A percentile compares a stretch with the other conserved stretches of the same genome.
phyloP scores from a whole-genome alignment of 2,329 filamentous ascomycete species.

The Cercospora canescens region DNA sequence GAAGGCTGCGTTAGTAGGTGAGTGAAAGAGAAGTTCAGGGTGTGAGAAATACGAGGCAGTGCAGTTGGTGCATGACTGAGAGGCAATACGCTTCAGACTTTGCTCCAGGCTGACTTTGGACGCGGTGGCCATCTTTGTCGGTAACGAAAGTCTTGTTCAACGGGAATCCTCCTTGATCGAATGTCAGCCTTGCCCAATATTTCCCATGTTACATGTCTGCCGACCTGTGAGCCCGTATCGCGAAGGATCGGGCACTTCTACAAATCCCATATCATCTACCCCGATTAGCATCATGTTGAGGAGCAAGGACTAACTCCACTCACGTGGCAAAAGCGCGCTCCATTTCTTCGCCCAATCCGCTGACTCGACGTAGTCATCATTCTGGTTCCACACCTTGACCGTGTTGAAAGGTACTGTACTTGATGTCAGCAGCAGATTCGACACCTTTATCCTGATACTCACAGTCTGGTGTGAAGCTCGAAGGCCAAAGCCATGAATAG shows the following conservation, averaged over 20 bases:
- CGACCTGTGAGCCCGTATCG: not conserved
- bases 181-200: too few relatives aligned
- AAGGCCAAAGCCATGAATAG: not conserved
- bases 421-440: not conserved
- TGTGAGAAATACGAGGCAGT: not conserved
- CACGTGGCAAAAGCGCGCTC: not conserved
- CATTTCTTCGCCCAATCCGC: slow-evolving; percentile 1
- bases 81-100: slow-evolving; percentile 6
- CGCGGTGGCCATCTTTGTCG: not conserved
- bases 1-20: not conserved
- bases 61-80: slow-evolving; percentile 10
- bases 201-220: not conserved
- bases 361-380: not conserved
- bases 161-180: not conserved
- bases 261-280: slow-evolving; percentile 7
- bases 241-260: slow-evolving; percentile 5
- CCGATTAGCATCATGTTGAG: not conserved
- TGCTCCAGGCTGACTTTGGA: not conserved
- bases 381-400: slow-evolving; percentile 2
- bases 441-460: not conserved
- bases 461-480: not conserved
- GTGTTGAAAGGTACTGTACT: slow-evolving; percentile 3
- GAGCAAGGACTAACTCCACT: not conserved
- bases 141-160: not conserved
- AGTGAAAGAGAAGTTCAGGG: not conserved